phyloP scores from a whole-genome alignment of 805 yeast species.

The Maudiozyma barnettii region DNA sequence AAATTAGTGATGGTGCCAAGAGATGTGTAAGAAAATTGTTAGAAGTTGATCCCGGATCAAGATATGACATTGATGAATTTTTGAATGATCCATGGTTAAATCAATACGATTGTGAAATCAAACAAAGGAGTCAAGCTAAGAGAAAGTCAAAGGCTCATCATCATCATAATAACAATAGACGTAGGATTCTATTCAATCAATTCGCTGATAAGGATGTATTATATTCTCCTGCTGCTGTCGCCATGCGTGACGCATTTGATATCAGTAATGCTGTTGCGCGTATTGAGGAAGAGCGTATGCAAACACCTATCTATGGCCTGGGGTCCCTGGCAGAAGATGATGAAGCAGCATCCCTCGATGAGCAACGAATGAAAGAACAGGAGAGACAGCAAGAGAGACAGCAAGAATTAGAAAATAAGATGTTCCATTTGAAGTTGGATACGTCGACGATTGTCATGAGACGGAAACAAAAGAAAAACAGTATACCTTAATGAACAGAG shows the following conservation, averaged over 20 bases:
- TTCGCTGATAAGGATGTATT: slow-evolving; percentile 21
- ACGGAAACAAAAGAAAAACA: slow-evolving; percentile 21
- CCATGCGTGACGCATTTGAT: slow-evolving; percentile 79
- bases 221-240: slow-evolving; percentile 68
- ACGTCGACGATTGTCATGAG: slow-evolving; percentile 35
- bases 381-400: not conserved
- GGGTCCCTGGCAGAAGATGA: slow-evolving; percentile 6
- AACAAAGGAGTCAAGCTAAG: not conserved
- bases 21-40: slow-evolving; percentile 55
- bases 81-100: slow-evolving; percentile 63
- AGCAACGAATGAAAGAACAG: not conserved
- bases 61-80: slow-evolving; percentile 61
- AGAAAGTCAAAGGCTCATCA: slow-evolving; percentile 16
- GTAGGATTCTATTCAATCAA: slow-evolving; percentile 4
- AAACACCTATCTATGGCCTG: not conserved
- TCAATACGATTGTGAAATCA: slow-evolving; percentile 14
- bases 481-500: not conserved
- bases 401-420: slow-evolving; percentile 14
- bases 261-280: slow-evolving; percentile 80
- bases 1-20: slow-evolving; percentile 62
- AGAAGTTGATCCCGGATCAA: slow-evolving; percentile 56
- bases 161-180: slow-evolving; percentile 3
- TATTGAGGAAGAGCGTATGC: slow-evolving; percentile 49
- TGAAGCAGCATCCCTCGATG: slow-evolving; percentile 1
- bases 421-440: slow-evolving; percentile 31